phyloP scores from a whole-genome alignment of 2,329 filamentous ascomycete genomes.

The Ceratocystis smalleyi region DNA sequence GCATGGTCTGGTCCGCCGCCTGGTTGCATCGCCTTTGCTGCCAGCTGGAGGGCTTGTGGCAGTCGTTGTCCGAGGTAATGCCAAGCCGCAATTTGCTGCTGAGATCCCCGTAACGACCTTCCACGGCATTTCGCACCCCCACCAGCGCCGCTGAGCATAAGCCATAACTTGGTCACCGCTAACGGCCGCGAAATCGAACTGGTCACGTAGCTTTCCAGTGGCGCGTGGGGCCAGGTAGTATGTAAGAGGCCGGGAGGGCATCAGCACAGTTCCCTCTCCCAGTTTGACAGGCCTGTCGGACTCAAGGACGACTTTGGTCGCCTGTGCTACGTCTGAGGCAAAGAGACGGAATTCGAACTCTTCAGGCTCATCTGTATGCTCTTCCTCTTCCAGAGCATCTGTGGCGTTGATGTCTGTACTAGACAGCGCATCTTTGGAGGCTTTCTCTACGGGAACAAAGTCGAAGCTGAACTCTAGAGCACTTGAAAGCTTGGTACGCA shows the following conservation, averaged over 20 bases:
- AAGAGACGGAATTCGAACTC: constrained; percentile 46
- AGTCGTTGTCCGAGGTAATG: constrained; percentile 12
- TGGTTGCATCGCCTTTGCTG: background rate
- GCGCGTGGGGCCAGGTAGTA: constrained; percentile 33
- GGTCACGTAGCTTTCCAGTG: constrained; percentile 24
- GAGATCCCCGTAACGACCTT: constrained; percentile 31
- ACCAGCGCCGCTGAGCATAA: constrained; percentile 31
- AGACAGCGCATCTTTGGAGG: constrained; percentile 21
- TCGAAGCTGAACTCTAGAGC: constrained; percentile 14
- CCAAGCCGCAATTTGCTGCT: constrained; percentile 23
- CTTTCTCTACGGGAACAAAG: background rate
- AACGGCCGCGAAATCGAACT: constrained; percentile 28
- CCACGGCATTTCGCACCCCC: constrained; percentile 48
- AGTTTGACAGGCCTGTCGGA: constrained; percentile 25
- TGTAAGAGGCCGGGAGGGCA: constrained; percentile 28
- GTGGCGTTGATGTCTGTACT: constrained; percentile 11
- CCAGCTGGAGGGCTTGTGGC: background rate
- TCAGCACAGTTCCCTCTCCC: constrained; percentile 26
- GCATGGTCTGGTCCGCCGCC: constrained; percentile 27
- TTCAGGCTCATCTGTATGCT: constrained; percentile 23
- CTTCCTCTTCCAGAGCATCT: constrained; percentile 16
- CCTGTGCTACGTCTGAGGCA: constrained; percentile 27
- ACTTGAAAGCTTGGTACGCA: constrained; percentile 17
- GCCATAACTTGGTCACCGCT: constrained; percentile 35
- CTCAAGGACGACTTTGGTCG: constrained; percentile 37